Conservation (phyloP, 805 yeast genomes). For the Candida insectalens region DNA sequence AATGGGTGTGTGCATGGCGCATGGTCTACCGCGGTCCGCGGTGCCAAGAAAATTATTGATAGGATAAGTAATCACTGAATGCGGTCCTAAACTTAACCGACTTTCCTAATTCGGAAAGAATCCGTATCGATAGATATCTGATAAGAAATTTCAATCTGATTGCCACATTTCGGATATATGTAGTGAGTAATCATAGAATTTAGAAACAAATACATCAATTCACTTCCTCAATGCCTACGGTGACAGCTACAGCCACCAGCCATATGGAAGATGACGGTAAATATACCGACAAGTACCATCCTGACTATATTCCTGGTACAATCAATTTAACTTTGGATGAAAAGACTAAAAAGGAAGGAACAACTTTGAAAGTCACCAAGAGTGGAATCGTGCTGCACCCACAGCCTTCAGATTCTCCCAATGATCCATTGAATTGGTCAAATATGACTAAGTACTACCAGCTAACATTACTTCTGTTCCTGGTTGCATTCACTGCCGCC, state of each 20-base stretch:
- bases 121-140: too few species aligned
- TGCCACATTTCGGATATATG: too few species aligned
- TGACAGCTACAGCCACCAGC: too few species aligned
- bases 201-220: too few species aligned
- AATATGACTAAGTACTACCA: constrained; percentile 35
- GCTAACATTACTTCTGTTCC: constrained; percentile 29
- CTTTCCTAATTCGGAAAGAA: too few species aligned
- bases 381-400: constrained; percentile 46
- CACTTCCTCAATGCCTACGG: too few species aligned
- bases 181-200: too few species aligned
- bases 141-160: too few species aligned
- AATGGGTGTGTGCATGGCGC: constrained; percentile 56
- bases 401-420: constrained; percentile 57
- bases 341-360: constrained; percentile 1
- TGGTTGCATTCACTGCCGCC: constrained; percentile 29
- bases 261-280: constrained; percentile 11
- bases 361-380: constrained; percentile 11
- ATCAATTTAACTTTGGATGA: constrained; percentile 34
- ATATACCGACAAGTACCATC: constrained; percentile 9
- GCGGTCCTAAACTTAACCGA: too few species aligned
- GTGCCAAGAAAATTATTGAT: constrained; percentile 31
- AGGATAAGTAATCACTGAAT: too few species aligned
- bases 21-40: constrained; percentile 39
- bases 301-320: constrained; percentile 40
- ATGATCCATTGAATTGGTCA: constrained; percentile 64